phyloP scores from a whole-genome alignment of 345 rosid genomes.

The Erodium maritimum region DNA sequence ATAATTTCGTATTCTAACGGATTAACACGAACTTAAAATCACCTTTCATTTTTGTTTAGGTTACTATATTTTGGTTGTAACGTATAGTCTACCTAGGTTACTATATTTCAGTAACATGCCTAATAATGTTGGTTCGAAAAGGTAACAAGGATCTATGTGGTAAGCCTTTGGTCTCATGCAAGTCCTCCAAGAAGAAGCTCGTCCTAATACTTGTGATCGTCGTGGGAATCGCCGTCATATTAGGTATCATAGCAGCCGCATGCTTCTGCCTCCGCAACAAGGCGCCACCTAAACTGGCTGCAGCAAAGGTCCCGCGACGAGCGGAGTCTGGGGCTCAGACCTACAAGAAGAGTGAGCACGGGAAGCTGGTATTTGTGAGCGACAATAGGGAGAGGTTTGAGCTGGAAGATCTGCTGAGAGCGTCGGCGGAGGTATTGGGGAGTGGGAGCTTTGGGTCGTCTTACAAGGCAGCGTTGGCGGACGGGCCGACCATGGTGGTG shows the following conservation, averaged over 20 bases:
- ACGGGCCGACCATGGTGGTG: slow-evolving; percentile 56
- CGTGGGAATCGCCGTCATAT: slow-evolving; percentile 9
- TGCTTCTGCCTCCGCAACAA: slow-evolving; percentile 6
- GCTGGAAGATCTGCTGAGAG: slow-evolving; percentile 59
- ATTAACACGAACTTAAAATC: not conserved
- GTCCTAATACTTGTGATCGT: slow-evolving; percentile 19
- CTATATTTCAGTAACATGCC: too few relatives aligned
- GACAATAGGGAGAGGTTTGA: slow-evolving; percentile 45
- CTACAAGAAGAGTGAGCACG: slow-evolving; percentile 16
- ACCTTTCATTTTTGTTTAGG: not conserved
- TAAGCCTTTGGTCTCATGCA: slow-evolving; percentile 47
- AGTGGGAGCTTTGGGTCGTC: slow-evolving; percentile 71
- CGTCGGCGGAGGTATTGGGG: slow-evolving; percentile 77
- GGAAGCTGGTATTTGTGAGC: slow-evolving; percentile 42
- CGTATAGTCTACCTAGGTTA: not conserved
- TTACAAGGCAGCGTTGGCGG: slow-evolving; percentile 50
- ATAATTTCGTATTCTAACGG: not conserved
- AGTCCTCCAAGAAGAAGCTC: slow-evolving; percentile 19
- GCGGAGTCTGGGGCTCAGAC: slow-evolving; percentile 13
- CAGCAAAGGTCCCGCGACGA: slow-evolving; percentile 13
- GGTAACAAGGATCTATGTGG: slow-evolving; percentile 68
- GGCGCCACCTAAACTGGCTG: slow-evolving; percentile 8
- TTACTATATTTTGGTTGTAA: not conserved
- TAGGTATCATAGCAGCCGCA: slow-evolving; percentile 12
- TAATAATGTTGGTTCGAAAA: slow-evolving; percentile 6